A percentile compares a stretch with the other conserved stretches of the same genome.
Evolutionary conservation across 1,139 yeast genomes (phyloP).

Genomic region (Geotrichum reessii): DNA sequence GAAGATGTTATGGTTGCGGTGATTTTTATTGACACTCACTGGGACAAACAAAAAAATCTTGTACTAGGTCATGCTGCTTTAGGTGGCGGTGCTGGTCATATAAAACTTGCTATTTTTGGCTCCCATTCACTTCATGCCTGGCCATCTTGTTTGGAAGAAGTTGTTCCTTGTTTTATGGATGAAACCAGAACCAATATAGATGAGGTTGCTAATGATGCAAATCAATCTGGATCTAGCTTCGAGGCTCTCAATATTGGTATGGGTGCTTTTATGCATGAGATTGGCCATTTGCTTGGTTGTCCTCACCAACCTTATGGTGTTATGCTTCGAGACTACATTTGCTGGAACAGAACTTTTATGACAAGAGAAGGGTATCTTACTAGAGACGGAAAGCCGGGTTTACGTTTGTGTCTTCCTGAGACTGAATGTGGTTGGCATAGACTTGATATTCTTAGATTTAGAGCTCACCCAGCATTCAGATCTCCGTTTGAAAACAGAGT

Average conservation of each 20-base stretch:
- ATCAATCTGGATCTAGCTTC: constrained; percentile 84
- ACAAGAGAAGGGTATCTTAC: constrained; percentile 60
- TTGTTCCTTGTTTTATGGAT: constrained; percentile 67
- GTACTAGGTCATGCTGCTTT: constrained; percentile 88
- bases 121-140: constrained; percentile 88
- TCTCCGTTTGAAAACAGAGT: constrained; percentile 54
- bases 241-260: constrained; percentile 79
- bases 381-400: constrained; percentile 46
- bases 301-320: constrained; percentile 90
- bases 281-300: constrained; percentile 84
- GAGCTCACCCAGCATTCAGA: constrained; percentile 74
- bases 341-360: constrained; percentile 75
- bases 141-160: constrained; percentile 71
- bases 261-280: constrained; percentile 95
- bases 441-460: constrained; percentile 68
- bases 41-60: constrained; percentile 56
- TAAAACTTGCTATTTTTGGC: constrained; percentile 84
- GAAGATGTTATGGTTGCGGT: constrained; percentile 75
- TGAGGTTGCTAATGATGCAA: constrained; percentile 84
- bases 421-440: constrained; percentile 88
- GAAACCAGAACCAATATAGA: constrained; percentile 52
- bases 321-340: constrained; percentile 80
- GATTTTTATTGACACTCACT: constrained; percentile 75
- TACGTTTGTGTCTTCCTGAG: constrained; percentile 45
- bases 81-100: constrained; percentile 74